phyloP scores from a whole-genome alignment of 2,329 filamentous ascomycete genomes.

The Venturia asperata region DNA sequence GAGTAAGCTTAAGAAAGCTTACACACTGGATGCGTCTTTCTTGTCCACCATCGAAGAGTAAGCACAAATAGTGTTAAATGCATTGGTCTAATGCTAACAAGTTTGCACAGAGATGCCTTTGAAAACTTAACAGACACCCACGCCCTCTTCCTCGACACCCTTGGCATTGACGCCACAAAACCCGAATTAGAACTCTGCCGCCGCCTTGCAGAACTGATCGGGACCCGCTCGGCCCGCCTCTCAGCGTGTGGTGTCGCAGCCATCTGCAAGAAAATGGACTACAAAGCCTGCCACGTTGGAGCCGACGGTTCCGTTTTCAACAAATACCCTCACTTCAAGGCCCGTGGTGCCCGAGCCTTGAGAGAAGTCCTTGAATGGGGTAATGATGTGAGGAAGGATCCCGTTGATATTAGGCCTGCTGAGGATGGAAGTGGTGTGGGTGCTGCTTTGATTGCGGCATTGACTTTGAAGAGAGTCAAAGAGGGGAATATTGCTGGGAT shows the following conservation, averaged over 20 bases:
- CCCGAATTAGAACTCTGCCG: constrained; percentile 85
- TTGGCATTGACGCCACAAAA: constrained; percentile 62
- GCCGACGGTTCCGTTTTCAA: constrained; percentile 98
- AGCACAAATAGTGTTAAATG: constrained; percentile 16
- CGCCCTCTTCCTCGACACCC: constrained; percentile 71
- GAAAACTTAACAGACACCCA: constrained; percentile 89
- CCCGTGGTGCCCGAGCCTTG: constrained; percentile 78
- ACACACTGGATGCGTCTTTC: constrained; percentile 89
- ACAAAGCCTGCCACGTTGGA: constrained; percentile 82
- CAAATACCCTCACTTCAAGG: constrained; percentile 98
- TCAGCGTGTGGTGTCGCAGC: constrained; percentile 92
- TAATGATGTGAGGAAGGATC: constrained; percentile 66
- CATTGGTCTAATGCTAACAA: background rate
- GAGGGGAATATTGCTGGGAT: constrained; percentile 54
- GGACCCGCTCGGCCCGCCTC: constrained; percentile 85
- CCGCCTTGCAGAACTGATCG: constrained; percentile 85
- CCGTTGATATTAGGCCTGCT: constrained; percentile 77
- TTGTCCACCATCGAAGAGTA: constrained; percentile 79
- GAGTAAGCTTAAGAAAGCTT: constrained; percentile 71
- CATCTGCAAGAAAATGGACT: constrained; percentile 94
- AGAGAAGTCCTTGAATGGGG: constrained; percentile 96
- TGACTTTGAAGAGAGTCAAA: constrained; percentile 57
- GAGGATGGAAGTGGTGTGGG: constrained; percentile 98
- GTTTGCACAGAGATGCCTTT: constrained; percentile 64
- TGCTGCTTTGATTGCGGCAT: constrained; percentile 80